phyloP scores from a whole-genome alignment of 2,329 filamentous ascomycete species.

The Byssochlamys sp. region DNA sequence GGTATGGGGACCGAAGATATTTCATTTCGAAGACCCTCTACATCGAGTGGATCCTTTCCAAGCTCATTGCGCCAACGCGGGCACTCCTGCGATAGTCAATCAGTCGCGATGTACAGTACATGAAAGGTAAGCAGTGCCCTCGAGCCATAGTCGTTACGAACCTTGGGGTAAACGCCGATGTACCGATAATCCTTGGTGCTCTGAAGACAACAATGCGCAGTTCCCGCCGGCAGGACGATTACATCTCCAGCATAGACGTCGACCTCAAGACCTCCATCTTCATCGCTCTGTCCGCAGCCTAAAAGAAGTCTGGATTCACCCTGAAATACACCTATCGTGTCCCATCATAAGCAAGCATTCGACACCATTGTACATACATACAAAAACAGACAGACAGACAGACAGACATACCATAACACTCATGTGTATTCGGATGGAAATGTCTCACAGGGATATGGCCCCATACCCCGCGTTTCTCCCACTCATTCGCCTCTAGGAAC shows the following conservation, averaged over 20 bases:
- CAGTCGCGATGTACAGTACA: background rate
- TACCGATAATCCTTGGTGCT: slow-evolving; percentile 23
- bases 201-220: slow-evolving; percentile 23
- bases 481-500: slow-evolving; percentile 23
- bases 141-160: slow-evolving; percentile 5
- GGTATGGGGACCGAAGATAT: slow-evolving; percentile 11
- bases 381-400: too few relatives aligned
- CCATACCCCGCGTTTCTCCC: slow-evolving; percentile 23
- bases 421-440: slow-evolving; percentile 30
- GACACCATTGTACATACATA: background rate
- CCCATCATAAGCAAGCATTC: background rate
- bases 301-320: slow-evolving; percentile 19
- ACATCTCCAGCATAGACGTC: slow-evolving; percentile 21
- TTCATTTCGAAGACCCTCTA: slow-evolving; percentile 6
- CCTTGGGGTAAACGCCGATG: slow-evolving; percentile 28
- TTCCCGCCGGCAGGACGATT: slow-evolving; percentile 27
- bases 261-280: slow-evolving; percentile 5
- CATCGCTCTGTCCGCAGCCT: slow-evolving; percentile 19
- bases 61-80: slow-evolving; percentile 14
- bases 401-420: slow-evolving; percentile 24
- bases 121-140: background rate
- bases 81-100: slow-evolving; percentile 6
- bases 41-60: slow-evolving; percentile 11
- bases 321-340: slow-evolving; percentile 13
- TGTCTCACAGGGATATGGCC: slow-evolving; percentile 16